Percentiles rank a stretch among this genome's conserved stretches.
These are phyloP conservation scores for Xerophyta viscosa DNA, from an alignment of 106 monocot species.

Conservation along the genomic window DNA sequence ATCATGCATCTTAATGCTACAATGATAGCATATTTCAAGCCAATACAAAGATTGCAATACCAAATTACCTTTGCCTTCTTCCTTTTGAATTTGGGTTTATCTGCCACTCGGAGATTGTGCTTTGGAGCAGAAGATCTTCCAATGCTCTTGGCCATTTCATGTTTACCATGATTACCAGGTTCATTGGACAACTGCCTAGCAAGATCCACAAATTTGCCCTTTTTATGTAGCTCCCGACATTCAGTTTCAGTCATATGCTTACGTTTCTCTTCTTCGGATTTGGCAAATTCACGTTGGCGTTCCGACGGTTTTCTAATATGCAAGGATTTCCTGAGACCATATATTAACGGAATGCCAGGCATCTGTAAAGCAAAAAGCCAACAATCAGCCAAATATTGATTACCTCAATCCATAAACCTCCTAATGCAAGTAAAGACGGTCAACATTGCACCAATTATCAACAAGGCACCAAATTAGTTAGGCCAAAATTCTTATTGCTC, in stretches of 20 bases:
- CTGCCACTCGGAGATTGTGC: slow-evolving; percentile 22
- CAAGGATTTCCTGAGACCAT: slow-evolving; percentile 69
- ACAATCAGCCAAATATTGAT: neutral
- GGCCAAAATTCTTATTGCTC: too few species aligned
- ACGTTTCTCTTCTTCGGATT: slow-evolving; percentile 67
- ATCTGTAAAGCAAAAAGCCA: slow-evolving; percentile 21
- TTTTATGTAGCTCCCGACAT: slow-evolving; percentile 39
- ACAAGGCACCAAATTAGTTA: too few species aligned
- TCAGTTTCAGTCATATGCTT: slow-evolving; percentile 61
- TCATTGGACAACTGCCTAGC: neutral
- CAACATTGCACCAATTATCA: too few species aligned
- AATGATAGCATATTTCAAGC: too few species aligned
- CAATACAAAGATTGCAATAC: too few species aligned
- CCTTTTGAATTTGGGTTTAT: slow-evolving; percentile 75
- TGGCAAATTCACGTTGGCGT: slow-evolving; percentile 57
- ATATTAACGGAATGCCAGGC: slow-evolving; percentile 81
- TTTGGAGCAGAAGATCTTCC: slow-evolving; percentile 11
- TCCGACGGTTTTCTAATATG: slow-evolving; percentile 73
- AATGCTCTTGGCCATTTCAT: neutral
- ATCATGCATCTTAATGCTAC: too few species aligned
- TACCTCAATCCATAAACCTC: too few species aligned
- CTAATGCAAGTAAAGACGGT: too few species aligned
- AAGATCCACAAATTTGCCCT: slow-evolving; percentile 8
- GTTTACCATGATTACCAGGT: neutral
- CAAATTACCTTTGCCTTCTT: slow-evolving; percentile 67